Evolutionary conservation across 2,329 filamentous ascomycete species (phyloP).

Genomic region (Harringtonia aguacate): DNA sequence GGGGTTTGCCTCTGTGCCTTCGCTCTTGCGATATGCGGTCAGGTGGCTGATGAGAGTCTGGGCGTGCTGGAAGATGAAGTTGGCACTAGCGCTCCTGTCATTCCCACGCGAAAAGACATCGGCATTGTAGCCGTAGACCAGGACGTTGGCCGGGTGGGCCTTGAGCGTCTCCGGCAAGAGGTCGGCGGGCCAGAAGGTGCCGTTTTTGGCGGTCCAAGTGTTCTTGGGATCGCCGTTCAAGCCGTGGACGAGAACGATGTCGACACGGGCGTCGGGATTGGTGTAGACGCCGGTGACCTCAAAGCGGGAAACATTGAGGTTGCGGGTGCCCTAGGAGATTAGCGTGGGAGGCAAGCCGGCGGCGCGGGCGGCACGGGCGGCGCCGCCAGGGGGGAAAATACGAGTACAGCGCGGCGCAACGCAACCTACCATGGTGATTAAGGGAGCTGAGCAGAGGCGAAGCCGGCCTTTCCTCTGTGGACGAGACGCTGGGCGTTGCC

Average conservation of each 20-base stretch:
- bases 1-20: conserved; percentile 46
- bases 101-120: conserved; percentile 42
- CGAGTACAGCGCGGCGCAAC: background rate
- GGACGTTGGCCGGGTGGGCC: conserved; percentile 47
- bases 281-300: conserved; percentile 49
- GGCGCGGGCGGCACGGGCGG: too few species aligned
- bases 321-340: conserved; percentile 1
- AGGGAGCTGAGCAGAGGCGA: too few species aligned
- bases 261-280: conserved; percentile 47
- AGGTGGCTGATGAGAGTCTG: conserved; percentile 56
- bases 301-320: conserved; percentile 24
- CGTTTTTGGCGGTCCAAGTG: conserved; percentile 49
- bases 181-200: conserved; percentile 59
- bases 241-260: conserved; percentile 62
- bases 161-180: conserved; percentile 52
- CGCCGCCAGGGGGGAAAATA: background rate
- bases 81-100: conserved; percentile 44
- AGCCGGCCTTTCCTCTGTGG: too few species aligned
- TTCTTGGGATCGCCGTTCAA: conserved; percentile 54
- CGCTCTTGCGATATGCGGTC: conserved; percentile 49
- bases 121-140: conserved; percentile 68
- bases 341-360: too few species aligned
- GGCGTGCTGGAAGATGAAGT: conserved; percentile 60
- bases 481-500: too few species aligned
- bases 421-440: background rate